Conservation (phyloP, 176 grass and related monocot species). For the Chrysopogon serrulatus region DNA sequence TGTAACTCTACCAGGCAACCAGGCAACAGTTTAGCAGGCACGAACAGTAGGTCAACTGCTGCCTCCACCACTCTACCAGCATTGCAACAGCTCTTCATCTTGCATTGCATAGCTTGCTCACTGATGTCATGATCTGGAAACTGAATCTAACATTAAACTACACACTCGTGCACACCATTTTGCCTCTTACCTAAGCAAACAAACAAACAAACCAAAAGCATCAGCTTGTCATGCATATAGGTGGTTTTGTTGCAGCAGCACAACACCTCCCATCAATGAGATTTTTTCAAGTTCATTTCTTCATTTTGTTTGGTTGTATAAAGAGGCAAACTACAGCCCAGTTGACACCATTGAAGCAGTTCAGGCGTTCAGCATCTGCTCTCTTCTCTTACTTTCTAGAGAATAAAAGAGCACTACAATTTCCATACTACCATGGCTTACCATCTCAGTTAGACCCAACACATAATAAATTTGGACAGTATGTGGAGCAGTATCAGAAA, state of each 20-base stretch:
- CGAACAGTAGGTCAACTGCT: neutral
- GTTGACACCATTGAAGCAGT: neutral
- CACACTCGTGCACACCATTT: neutral
- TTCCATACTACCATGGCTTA: slow-evolving; percentile 24
- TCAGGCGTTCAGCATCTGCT: neutral
- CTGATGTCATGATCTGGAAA: neutral
- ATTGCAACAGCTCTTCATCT: neutral
- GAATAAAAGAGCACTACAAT: neutral
- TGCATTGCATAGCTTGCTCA: neutral
- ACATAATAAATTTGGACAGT: neutral
- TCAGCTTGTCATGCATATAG: neutral
- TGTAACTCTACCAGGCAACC: too few relatives aligned
- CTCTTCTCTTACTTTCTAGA: neutral
- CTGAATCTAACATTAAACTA: neutral
- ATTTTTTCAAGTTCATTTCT: neutral
- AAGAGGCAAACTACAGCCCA: neutral
- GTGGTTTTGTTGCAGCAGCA: slow-evolving; percentile 10
- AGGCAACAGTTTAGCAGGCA: neutral
- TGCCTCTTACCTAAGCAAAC: neutral
- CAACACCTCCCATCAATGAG: neutral
- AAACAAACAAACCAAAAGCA: neutral
- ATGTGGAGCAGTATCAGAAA: neutral
- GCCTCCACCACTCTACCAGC: neutral
- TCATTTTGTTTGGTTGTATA: neutral
- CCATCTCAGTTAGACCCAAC: slow-evolving; percentile 7